These are phyloP conservation scores for Lunularia cruciata DNA, from an alignment of 225 moss, liverwort and hornwort genomes.

Conservation along the genomic window DNA sequence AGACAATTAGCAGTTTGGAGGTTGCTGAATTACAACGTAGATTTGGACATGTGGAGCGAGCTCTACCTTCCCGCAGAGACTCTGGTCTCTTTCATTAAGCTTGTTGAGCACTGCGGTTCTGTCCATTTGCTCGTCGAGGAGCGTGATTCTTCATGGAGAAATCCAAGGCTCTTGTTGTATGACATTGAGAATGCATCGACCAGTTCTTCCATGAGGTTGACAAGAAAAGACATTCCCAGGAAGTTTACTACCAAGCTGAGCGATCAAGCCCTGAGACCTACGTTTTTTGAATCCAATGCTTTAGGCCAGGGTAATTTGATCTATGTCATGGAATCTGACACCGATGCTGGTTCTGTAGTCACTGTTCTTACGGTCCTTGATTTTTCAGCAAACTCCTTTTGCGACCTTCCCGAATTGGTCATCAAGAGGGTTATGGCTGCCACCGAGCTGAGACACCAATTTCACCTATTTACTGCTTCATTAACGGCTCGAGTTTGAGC, in stretches of 20 bases:
- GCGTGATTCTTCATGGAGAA: constrained; percentile 22
- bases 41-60: constrained; percentile 35
- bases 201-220: constrained; percentile 27
- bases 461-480: constrained; percentile 41
- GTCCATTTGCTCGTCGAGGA: constrained; percentile 34
- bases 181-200: constrained; percentile 21
- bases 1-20: constrained; percentile 30
- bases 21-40: constrained; percentile 36
- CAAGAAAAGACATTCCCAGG: constrained; percentile 22
- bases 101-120: constrained; percentile 38
- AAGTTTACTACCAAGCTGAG: constrained; percentile 24
- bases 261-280: constrained; percentile 24
- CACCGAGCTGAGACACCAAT: constrained; percentile 21
- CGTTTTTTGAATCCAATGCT: constrained; percentile 25
- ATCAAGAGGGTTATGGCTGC: constrained; percentile 24
- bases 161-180: constrained; percentile 21
- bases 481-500: constrained; percentile 37
- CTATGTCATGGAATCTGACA: constrained; percentile 24
- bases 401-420: constrained; percentile 25
- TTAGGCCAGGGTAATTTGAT: constrained; percentile 24
- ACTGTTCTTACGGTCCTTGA: constrained; percentile 39
- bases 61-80: constrained; percentile 32
- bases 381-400: constrained; percentile 34
- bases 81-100: constrained; percentile 39
- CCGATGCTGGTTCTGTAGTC: constrained; percentile 23